These are phyloP conservation scores for Fusarium illudens DNA, from an alignment of 2,329 filamentous ascomycete species.

Conservation along the genomic window DNA sequence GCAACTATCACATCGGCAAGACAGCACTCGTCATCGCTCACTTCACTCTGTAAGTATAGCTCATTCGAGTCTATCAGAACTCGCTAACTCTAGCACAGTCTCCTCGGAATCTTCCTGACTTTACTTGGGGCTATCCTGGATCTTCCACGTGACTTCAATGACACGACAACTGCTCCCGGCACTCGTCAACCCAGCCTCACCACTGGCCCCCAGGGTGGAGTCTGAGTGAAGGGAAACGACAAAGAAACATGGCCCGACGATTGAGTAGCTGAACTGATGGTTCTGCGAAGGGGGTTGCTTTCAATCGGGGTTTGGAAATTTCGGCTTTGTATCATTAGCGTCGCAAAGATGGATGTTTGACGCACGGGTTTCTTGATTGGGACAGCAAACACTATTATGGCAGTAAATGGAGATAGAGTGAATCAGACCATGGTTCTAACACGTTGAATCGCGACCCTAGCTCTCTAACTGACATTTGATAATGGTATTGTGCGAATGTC, in stretches of 20 bases:
- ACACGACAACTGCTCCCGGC: not conserved
- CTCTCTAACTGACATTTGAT: not conserved
- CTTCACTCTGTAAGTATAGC: constrained; percentile 38
- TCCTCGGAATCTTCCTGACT: constrained; percentile 32
- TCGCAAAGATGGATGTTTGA: constrained; percentile 1
- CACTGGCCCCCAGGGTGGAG: not conserved
- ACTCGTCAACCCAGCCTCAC: constrained; percentile 1
- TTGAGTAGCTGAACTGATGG: not conserved
- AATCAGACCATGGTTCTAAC: constrained; percentile 1
- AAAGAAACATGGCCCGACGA: not conserved
- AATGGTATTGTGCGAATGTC: constrained; percentile 3
- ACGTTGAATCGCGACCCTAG: not conserved
- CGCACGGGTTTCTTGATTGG: not conserved
- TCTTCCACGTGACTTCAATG: constrained; percentile 2
- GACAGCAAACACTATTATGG: constrained; percentile 14
- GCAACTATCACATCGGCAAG: not conserved
- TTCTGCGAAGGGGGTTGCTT: not conserved
- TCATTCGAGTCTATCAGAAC: not conserved
- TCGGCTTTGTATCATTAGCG: constrained; percentile 7
- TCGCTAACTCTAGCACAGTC: constrained; percentile 28
- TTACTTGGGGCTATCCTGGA: constrained; percentile 30
- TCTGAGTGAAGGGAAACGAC: not conserved
- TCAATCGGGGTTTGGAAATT: not conserved
- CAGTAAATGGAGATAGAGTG: not conserved
- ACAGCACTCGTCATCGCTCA: constrained; percentile 28